A percentile compares a stretch with the other conserved stretches of the same genome.
phyloP scores from a whole-genome alignment of 805 yeast genomes.

The Pichia californica region DNA sequence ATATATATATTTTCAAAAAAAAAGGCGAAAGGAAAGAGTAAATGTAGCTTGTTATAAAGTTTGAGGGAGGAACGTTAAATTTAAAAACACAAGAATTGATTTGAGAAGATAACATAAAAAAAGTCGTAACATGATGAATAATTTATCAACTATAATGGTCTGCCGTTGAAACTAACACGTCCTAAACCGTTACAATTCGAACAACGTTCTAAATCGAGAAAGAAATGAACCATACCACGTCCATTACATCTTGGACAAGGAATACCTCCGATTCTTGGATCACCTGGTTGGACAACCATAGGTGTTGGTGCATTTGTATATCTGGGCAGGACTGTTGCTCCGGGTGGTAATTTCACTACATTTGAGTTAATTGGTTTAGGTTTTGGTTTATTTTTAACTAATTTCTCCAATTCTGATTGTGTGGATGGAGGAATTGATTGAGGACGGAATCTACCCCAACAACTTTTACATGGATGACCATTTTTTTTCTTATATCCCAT shows the following conservation, averaged over 20 bases:
- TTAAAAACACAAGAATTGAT: too few species aligned
- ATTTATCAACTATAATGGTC: conserved; percentile 7
- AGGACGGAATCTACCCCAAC: conserved; percentile 55
- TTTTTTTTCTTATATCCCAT: conserved; percentile 59
- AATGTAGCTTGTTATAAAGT: too few species aligned
- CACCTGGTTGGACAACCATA: conserved; percentile 62
- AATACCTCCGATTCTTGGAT: conserved; percentile 68
- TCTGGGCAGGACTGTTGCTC: conserved; percentile 10
- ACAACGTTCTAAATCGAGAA: conserved; percentile 59
- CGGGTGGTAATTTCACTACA: conserved; percentile 24
- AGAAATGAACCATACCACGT: conserved; percentile 45
- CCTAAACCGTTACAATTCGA: conserved; percentile 65
- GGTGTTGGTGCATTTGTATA: conserved; percentile 20
- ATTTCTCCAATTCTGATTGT: conserved; percentile 9
- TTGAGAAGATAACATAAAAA: too few species aligned
- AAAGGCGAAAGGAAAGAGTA: too few species aligned
- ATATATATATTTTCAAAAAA: too few species aligned
- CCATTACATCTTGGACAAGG: conserved; percentile 73
- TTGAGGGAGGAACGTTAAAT: too few species aligned
- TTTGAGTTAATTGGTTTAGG: conserved; percentile 21
- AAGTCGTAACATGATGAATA: background rate
- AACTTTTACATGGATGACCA: conserved; percentile 59
- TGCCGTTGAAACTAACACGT: conserved; percentile 30
- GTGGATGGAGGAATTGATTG: conserved; percentile 17
- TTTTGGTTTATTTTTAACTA: conserved; percentile 11